Percentiles rank a stretch among this genome's conserved stretches.
These are phyloP conservation scores for Nidularia pulvinata DNA, from an alignment of 768 basidiomycete species.

Conservation along the genomic window DNA sequence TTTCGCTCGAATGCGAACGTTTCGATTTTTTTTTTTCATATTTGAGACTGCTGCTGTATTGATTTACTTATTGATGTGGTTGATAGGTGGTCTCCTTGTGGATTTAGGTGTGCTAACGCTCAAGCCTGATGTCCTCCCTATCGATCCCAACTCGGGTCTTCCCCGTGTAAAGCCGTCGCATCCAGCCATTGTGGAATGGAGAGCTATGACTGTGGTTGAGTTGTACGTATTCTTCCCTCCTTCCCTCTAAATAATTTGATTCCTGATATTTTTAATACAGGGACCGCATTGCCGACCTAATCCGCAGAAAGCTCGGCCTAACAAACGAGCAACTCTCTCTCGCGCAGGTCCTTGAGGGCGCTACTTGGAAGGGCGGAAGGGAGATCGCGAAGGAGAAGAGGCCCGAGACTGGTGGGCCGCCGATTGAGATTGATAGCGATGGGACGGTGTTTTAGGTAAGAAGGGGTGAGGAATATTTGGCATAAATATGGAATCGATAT, in stretches of 20 bases:
- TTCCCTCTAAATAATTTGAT: background rate
- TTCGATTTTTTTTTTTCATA: too few species aligned
- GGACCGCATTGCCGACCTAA: slow-evolving; percentile 74
- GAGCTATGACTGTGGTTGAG: slow-evolving; percentile 93
- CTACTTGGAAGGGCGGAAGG: slow-evolving; percentile 96
- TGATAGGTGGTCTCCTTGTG: slow-evolving; percentile 79
- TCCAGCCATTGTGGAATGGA: slow-evolving; percentile 94
- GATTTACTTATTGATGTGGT: background rate
- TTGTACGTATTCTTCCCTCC: slow-evolving; percentile 51
- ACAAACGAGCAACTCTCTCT: slow-evolving; percentile 58
- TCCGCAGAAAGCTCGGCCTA: slow-evolving; percentile 60
- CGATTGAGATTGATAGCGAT: slow-evolving; percentile 85
- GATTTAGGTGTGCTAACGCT: slow-evolving; percentile 82
- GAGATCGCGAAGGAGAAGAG: slow-evolving; percentile 86
- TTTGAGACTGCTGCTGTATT: too few species aligned
- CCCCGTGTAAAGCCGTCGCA: slow-evolving; percentile 75
- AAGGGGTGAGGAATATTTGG: background rate
- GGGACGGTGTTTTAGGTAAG: slow-evolving; percentile 69
- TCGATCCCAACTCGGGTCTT: slow-evolving; percentile 48
- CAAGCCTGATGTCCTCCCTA: slow-evolving; percentile 51
- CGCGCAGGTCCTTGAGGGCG: slow-evolving; percentile 90
- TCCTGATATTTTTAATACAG: slow-evolving; percentile 33
- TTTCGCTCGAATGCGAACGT: too few species aligned
- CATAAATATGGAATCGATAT: too few species aligned
- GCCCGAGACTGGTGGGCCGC: slow-evolving; percentile 76